Evolutionary conservation across 2,329 filamentous ascomycete species (phyloP).

Genomic region (Penicillium sp.): DNA sequence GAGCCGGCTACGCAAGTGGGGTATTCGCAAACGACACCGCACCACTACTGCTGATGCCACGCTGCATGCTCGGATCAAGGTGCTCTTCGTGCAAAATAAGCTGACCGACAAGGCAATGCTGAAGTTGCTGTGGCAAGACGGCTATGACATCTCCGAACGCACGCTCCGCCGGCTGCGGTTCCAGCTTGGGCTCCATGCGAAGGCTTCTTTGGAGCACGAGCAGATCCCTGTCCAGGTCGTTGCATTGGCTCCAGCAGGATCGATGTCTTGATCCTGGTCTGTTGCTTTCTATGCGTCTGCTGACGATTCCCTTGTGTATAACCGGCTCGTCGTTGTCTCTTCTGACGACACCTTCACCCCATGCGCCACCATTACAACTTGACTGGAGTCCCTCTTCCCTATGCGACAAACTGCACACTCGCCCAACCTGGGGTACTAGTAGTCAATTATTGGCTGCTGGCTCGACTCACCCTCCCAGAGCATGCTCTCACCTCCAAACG

Average conservation of each 20-base stretch:
- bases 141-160: constrained; percentile 26
- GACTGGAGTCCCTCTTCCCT: not conserved
- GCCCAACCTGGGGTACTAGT: not conserved
- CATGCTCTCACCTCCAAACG: not conserved
- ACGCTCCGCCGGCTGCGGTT: constrained; percentile 26
- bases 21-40: constrained; percentile 26
- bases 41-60: constrained; percentile 24
- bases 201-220: constrained; percentile 16
- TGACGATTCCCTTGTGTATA: not conserved
- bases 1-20: constrained; percentile 27
- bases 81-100: constrained; percentile 22
- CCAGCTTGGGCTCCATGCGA: constrained; percentile 24
- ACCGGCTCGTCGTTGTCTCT: not conserved
- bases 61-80: constrained; percentile 22
- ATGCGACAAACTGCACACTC: not conserved
- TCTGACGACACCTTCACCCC: not conserved
- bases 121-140: constrained; percentile 22
- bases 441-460: not conserved
- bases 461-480: not conserved
- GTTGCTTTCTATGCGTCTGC: not conserved
- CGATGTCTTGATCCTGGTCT: not conserved
- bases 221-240: constrained; percentile 1
- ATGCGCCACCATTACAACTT: not conserved
- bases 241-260: not conserved
- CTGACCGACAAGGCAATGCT: constrained; percentile 28